Evolutionary conservation across 495 filamentous ascomycete genomes (phyloP).

Genomic region (Lasiosphaeria hispida): DNA sequence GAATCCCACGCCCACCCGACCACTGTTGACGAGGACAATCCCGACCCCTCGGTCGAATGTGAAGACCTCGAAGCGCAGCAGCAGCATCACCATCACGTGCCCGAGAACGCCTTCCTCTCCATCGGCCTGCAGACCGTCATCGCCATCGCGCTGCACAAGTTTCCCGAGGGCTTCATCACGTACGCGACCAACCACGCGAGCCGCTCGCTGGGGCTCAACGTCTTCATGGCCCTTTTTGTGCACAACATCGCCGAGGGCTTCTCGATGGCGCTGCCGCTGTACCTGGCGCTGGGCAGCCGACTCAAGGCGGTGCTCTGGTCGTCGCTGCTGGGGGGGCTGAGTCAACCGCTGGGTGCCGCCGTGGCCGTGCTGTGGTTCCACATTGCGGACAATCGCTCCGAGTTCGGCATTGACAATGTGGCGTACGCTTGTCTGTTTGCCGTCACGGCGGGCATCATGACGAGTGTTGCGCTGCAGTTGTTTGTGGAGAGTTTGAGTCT

Average conservation of each 20-base stretch:
- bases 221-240: conserved; percentile 94
- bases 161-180: conserved; percentile 97
- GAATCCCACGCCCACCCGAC: conserved; percentile 12
- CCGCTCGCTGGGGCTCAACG: conserved; percentile 77
- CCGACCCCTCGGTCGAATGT: conserved; percentile 22
- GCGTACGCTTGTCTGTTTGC: conserved; percentile 91
- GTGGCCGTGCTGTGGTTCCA: conserved; percentile 83
- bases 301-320: conserved; percentile 80
- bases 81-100: conserved; percentile 97
- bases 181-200: conserved; percentile 97
- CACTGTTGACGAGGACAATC: conserved; percentile 24
- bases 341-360: conserved; percentile 81
- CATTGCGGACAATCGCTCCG: conserved; percentile 43
- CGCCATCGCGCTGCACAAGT: conserved; percentile 93
- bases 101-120: conserved; percentile 86
- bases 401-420: conserved; percentile 58
- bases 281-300: conserved; percentile 76
- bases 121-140: conserved; percentile 91
- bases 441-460: conserved; percentile 89
- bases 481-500: conserved; percentile 81
- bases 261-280: conserved; percentile 86
- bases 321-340: conserved; percentile 76
- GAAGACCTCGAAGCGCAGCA: conserved; percentile 55
- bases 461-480: conserved; percentile 82
- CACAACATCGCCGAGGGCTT: conserved; percentile 99